These are phyloP conservation scores for Raffaelea deltoideospora DNA, from an alignment of 2,329 filamentous ascomycete species.

Conservation along the genomic window DNA sequence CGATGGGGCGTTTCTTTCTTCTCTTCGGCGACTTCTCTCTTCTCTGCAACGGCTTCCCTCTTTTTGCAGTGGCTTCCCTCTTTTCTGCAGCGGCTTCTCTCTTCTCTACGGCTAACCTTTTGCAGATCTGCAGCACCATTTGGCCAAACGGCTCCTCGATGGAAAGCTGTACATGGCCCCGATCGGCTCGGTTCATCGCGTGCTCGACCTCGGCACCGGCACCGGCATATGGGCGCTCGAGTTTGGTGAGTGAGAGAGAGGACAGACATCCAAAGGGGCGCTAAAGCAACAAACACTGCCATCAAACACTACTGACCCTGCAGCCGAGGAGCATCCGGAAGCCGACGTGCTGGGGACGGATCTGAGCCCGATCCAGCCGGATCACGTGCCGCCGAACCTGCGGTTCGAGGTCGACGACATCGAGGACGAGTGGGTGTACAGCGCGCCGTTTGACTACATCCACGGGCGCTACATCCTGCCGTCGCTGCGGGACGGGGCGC, in stretches of 20 bases:
- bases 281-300: too few relatives aligned
- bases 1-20: too few relatives aligned
- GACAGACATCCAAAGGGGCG: too few relatives aligned
- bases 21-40: too few relatives aligned
- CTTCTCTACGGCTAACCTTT: too few relatives aligned
- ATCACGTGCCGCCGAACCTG: constrained; percentile 55
- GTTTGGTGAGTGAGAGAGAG: too few relatives aligned
- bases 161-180: constrained; percentile 30
- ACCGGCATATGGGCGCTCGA: constrained; percentile 51
- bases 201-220: constrained; percentile 29
- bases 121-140: constrained; percentile 23
- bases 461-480: constrained; percentile 19
- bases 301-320: too few relatives aligned
- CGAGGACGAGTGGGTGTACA: constrained; percentile 34
- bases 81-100: too few relatives aligned
- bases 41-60: too few relatives aligned
- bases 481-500: constrained; percentile 3
- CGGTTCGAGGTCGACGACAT: constrained; percentile 57
- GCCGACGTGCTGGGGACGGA: constrained; percentile 47
- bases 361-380: constrained; percentile 51
- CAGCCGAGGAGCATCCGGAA: constrained; percentile 5
- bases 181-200: constrained; percentile 19
- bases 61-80: neutral
- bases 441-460: constrained; percentile 37
- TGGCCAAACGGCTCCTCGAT: constrained; percentile 20